Evolutionary conservation across 2,329 filamentous ascomycete species (phyloP).

Genomic region (Ophioceras dolichostomum): DNA sequence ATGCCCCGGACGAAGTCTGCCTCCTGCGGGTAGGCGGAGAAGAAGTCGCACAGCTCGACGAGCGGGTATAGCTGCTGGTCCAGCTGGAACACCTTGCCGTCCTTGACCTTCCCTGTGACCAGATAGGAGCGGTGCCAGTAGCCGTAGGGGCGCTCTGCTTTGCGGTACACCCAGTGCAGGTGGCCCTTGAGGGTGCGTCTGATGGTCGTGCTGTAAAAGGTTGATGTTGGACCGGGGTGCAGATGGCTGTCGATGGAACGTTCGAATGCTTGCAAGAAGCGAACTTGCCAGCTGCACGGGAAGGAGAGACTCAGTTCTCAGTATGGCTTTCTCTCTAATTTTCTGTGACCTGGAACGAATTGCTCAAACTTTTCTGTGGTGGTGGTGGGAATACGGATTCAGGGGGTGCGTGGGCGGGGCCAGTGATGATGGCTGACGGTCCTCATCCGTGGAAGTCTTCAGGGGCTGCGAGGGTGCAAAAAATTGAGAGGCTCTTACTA

Average conservation of each 20-base stretch:
- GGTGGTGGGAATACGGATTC: too few species aligned
- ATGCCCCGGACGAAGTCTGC: slow-evolving; percentile 2
- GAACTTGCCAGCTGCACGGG: slow-evolving; percentile 7
- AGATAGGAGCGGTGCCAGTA: slow-evolving; percentile 12
- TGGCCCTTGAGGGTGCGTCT: slow-evolving; percentile 3
- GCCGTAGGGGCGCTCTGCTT: slow-evolving; percentile 4
- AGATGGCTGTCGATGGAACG: slow-evolving; percentile 1
- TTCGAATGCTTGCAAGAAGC: slow-evolving; percentile 5
- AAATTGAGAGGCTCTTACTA: too few species aligned
- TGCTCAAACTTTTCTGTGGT: too few species aligned
- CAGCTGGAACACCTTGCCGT: slow-evolving; percentile 9
- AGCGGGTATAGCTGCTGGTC: slow-evolving; percentile 12
- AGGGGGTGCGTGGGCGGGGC: too few species aligned
- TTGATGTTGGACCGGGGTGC: background rate
- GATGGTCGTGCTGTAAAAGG: background rate
- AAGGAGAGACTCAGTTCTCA: too few species aligned
- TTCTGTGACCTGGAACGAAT: too few species aligned
- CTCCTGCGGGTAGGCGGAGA: slow-evolving; percentile 3
- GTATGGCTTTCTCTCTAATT: too few species aligned
- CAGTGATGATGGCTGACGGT: too few species aligned
- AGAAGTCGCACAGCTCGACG: slow-evolving; percentile 10
- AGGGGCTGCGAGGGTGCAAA: too few species aligned
- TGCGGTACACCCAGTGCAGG: slow-evolving; percentile 9
- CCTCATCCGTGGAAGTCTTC: too few species aligned
- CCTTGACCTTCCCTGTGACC: slow-evolving; percentile 9